These are phyloP conservation scores for Fusarium nelsonii DNA, from an alignment of 2,329 filamentous ascomycete species.

Conservation along the genomic window DNA sequence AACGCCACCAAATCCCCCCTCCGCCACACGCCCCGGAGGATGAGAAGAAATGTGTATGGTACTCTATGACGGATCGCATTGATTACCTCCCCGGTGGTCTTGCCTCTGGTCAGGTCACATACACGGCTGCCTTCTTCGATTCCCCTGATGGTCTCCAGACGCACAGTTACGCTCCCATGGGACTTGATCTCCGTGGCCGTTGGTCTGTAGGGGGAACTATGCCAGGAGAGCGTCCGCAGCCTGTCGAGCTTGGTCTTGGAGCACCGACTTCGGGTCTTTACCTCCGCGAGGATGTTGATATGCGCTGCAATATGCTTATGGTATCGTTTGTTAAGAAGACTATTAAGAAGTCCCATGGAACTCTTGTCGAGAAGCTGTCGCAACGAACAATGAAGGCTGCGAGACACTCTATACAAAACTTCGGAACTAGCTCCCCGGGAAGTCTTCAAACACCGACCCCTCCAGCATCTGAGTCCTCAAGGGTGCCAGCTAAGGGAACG, in stretches of 20 bases:
- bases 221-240: conserved; percentile 75
- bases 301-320: conserved; percentile 84
- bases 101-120: conserved; percentile 75
- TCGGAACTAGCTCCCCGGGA: conserved; percentile 15
- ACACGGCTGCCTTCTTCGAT: conserved; percentile 85
- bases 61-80: conserved; percentile 81
- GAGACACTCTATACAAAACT: conserved; percentile 37
- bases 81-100: conserved; percentile 77
- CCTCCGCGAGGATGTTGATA: conserved; percentile 84
- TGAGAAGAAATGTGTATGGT: conserved; percentile 81
- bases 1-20: conserved; percentile 75
- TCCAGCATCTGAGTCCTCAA: conserved; percentile 28
- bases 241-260: conserved; percentile 74
- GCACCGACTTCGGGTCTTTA: conserved; percentile 79
- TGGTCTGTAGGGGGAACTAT: conserved; percentile 81
- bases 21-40: conserved; percentile 75
- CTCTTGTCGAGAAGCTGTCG: conserved; percentile 74
- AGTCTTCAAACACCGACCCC: conserved; percentile 34
- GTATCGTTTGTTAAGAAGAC: conserved; percentile 84
- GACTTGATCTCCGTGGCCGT: conserved; percentile 81
- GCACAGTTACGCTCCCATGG: conserved; percentile 85
- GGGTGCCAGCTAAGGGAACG: conserved; percentile 26
- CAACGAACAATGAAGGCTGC: conserved; percentile 49
- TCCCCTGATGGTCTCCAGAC: conserved; percentile 80
- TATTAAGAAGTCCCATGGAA: conserved; percentile 78